A percentile compares a stretch with the other conserved stretches of the same genome.
These are phyloP conservation scores for Cornus florida DNA, from an alignment of 148 eudicot genomes.

Conservation along the genomic window DNA sequence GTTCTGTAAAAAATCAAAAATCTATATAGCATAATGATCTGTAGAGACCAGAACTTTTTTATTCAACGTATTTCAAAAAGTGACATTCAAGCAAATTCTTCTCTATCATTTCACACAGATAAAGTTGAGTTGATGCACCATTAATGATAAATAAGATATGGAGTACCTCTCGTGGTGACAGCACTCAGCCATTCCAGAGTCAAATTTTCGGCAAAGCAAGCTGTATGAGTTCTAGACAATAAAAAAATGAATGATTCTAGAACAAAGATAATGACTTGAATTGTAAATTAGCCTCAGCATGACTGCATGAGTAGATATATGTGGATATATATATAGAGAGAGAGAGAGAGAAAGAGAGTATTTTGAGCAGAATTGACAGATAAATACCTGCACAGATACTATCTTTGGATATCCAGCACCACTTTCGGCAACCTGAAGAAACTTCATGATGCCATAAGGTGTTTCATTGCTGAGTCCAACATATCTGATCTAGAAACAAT, in stretches of 20 bases:
- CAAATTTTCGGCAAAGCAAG: background rate
- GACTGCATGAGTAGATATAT: background rate
- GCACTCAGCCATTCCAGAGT: background rate
- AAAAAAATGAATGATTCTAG: slow-evolving; percentile 68
- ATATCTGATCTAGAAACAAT: slow-evolving; percentile 69
- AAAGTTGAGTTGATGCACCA: background rate
- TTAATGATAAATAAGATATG: too few species aligned
- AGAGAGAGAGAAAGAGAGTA: too few species aligned
- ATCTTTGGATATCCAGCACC: slow-evolving; percentile 42
- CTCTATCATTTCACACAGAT: background rate
- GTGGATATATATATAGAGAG: too few species aligned
- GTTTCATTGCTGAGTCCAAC: slow-evolving; percentile 91
- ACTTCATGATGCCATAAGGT: slow-evolving; percentile 92
- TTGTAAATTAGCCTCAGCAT: background rate
- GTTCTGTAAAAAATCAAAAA: background rate
- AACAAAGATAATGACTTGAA: slow-evolving; percentile 2
- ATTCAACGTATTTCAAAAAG: background rate
- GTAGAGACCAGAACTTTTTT: background rate
- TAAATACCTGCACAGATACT: slow-evolving; percentile 73
- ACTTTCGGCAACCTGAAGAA: slow-evolving; percentile 52
- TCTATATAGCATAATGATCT: too few species aligned
- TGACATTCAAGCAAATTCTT: background rate
- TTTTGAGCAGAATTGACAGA: background rate
- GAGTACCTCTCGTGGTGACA: slow-evolving; percentile 31
- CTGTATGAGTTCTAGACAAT: background rate